Percentiles rank a stretch among this genome's conserved stretches.
phyloP scores from a whole-genome alignment of 129 eudicot species.

The Dittrichia graveolens region DNA sequence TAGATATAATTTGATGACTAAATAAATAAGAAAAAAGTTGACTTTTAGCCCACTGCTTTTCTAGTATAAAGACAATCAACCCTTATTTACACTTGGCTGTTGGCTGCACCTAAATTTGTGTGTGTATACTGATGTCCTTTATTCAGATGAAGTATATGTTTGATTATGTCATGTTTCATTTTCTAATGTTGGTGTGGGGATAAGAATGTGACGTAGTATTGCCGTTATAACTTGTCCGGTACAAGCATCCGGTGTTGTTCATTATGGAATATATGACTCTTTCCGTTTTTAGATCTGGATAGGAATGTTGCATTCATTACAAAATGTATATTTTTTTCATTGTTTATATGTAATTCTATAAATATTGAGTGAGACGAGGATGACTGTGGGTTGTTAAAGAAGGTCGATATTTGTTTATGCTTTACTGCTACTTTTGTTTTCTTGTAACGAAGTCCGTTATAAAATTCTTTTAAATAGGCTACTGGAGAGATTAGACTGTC shows the following conservation, averaged over 20 bases:
- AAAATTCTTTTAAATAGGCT: conserved; percentile 24
- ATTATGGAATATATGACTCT: not conserved
- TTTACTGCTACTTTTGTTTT: conserved; percentile 15
- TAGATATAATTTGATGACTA: too few species aligned
- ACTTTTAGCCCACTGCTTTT: too few species aligned
- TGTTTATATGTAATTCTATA: conserved; percentile 15
- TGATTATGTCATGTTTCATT: not conserved
- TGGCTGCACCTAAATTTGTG: too few species aligned
- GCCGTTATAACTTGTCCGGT: not conserved
- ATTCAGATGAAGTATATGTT: too few species aligned
- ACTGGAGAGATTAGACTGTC: conserved; percentile 27
- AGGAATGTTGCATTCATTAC: not conserved
- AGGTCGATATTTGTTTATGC: not conserved
- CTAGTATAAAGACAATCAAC: too few species aligned
- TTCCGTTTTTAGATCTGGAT: not conserved
- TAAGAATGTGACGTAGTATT: not conserved
- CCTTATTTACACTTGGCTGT: too few species aligned
- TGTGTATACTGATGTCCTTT: too few species aligned
- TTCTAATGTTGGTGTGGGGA: conserved; percentile 3
- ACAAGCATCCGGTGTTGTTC: not conserved
- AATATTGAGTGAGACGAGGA: conserved; percentile 20
- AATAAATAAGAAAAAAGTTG: too few species aligned
- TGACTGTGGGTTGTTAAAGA: conserved; percentile 27
- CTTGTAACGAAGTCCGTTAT: conserved; percentile 23
- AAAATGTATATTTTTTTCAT: not conserved